Evolutionary conservation across 495 filamentous ascomycete species (phyloP).

Genomic region (Trichoderma gamsii): DNA sequence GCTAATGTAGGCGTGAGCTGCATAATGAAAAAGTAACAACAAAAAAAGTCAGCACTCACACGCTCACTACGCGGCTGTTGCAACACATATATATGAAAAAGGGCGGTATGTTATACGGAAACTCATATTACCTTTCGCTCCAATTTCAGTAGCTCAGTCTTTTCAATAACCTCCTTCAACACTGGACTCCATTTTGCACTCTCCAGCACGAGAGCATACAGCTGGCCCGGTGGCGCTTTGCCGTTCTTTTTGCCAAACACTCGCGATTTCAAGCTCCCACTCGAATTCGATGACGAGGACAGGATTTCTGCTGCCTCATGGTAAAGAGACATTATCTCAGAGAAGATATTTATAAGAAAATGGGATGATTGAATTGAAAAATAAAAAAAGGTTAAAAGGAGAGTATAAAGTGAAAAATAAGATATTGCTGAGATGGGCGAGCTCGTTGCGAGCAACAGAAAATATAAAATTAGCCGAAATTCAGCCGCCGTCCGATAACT

Average conservation of each 20-base stretch:
- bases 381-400: neutral
- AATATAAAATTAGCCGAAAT: conserved; percentile 4
- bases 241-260: conserved; percentile 64
- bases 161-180: conserved; percentile 79
- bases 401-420: neutral
- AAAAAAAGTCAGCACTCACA: neutral
- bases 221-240: conserved; percentile 70
- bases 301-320: conserved; percentile 78
- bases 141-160: conserved; percentile 56
- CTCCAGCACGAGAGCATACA: conserved; percentile 81
- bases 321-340: conserved; percentile 76
- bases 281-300: conserved; percentile 49
- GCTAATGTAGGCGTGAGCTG: conserved; percentile 78
- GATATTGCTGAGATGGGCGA: neutral
- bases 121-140: conserved; percentile 69
- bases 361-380: no score
- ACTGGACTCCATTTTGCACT: conserved; percentile 84
- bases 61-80: neutral
- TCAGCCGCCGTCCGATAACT: neutral
- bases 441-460: neutral
- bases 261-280: conserved; percentile 75
- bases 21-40: conserved; percentile 2
- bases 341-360: no score
- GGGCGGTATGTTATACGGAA: neutral
- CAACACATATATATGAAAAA: neutral